phyloP scores from a whole-genome alignment of 1,284 basidiomycete species.

The Microbotryum intermedium region DNA sequence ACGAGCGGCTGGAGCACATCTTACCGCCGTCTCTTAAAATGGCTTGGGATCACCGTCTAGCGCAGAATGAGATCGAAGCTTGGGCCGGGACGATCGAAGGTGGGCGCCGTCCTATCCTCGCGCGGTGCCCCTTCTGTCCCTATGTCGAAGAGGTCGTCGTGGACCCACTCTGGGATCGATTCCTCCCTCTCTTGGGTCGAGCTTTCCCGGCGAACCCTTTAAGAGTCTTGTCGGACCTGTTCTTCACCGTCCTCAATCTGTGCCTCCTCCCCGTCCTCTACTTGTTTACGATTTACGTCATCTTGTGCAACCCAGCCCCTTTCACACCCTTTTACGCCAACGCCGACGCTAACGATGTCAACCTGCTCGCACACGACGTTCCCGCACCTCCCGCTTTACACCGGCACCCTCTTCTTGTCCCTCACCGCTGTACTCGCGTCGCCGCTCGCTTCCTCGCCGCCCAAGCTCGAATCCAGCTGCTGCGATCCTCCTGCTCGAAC shows the following conservation, averaged over 20 bases:
- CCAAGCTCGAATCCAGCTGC: no score
- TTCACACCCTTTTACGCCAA: background rate
- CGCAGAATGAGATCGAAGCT: no score
- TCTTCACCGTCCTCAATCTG: background rate
- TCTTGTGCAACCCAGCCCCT: background rate
- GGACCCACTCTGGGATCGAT: background rate
- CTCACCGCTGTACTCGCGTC: no score
- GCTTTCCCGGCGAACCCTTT: background rate
- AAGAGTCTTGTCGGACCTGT: background rate
- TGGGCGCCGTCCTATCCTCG: background rate
- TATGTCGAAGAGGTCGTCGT: background rate
- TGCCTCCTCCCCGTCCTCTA: background rate
- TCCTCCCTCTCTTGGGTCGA: background rate
- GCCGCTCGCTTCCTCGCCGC: no score
- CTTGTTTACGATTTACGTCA: background rate
- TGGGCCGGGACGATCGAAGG: background rate
- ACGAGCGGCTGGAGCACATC: no score
- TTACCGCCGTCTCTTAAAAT: no score
- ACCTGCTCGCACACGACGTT: no score
- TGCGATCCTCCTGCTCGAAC: no score
- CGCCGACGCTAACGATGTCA: no score
- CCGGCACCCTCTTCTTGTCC: no score
- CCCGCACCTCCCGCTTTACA: no score
- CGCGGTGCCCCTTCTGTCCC: conserved; percentile 16
- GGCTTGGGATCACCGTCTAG: no score